These are phyloP conservation scores for Aspergillus kassunensis DNA, from an alignment of 495 filamentous ascomycete genomes.

Conservation along the genomic window DNA sequence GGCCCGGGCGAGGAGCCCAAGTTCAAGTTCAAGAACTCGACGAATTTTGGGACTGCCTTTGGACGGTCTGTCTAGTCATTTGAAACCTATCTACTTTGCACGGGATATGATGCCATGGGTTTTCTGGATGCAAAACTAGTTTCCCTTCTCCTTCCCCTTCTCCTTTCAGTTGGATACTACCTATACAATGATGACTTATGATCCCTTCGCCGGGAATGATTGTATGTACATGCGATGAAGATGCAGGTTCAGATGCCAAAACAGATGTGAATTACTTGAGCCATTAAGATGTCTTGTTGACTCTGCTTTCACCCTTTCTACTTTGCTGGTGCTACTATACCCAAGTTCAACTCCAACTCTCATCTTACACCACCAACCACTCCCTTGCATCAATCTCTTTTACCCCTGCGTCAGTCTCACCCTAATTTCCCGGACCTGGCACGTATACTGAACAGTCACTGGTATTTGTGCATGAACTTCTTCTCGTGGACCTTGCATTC, in stretches of 20 bases:
- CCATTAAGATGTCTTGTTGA: no score
- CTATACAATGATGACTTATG: not conserved
- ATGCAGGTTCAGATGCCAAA: no score
- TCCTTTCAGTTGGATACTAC: not conserved
- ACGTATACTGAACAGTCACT: not conserved
- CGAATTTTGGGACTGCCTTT: slow-evolving; percentile 58
- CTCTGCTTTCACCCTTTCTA: no score
- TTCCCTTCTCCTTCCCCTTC: not conserved
- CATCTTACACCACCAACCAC: no score
- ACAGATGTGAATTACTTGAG: no score
- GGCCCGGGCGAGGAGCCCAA: slow-evolving; percentile 43
- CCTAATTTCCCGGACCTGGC: not conserved
- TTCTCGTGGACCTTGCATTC: no score
- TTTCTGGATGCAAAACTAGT: no score
- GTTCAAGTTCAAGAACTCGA: slow-evolving; percentile 54
- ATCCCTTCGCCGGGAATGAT: not conserved
- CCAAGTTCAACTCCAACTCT: no score
- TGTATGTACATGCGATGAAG: slow-evolving; percentile 1
- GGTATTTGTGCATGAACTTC: not conserved
- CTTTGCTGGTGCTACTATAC: no score
- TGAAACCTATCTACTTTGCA: slow-evolving; percentile 12
- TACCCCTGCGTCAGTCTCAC: slow-evolving; percentile 1
- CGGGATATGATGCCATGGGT: no score
- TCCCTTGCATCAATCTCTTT: not conserved
- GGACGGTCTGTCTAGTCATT: slow-evolving; percentile 23